Evolutionary conservation across 192 early-diverging fungal genomes (phyloP).

Genomic region (Lunasporangiospora selenospora): DNA sequence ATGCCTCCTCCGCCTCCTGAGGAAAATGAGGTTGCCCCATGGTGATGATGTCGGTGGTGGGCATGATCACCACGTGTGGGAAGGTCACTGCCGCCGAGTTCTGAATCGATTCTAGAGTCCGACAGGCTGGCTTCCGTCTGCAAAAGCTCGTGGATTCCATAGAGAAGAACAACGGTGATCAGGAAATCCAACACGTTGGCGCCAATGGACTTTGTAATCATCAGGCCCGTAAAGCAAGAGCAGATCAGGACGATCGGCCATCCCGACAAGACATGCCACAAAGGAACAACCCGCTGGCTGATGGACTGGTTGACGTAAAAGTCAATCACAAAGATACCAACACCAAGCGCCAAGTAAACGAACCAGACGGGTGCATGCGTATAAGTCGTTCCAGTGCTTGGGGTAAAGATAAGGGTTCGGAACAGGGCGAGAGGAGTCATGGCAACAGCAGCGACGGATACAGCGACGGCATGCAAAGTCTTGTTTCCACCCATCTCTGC

Average conservation of each 20-base stretch:
- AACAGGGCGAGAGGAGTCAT: constrained; percentile 48
- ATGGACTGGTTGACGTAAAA: constrained; percentile 50
- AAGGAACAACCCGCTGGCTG: constrained; percentile 30
- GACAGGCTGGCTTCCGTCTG: constrained; percentile 18
- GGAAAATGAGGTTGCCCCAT: neutral
- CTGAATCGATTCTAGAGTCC: constrained; percentile 43
- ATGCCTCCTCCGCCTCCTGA: constrained; percentile 10
- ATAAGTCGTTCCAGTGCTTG: constrained; percentile 7
- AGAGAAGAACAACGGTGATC: constrained; percentile 41
- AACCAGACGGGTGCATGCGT: constrained; percentile 33
- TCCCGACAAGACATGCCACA: constrained; percentile 42
- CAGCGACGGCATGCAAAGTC: constrained; percentile 31
- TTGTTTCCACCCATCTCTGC: constrained; percentile 47
- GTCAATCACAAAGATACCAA: constrained; percentile 48
- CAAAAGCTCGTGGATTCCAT: constrained; percentile 47
- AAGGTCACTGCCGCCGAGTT: constrained; percentile 42
- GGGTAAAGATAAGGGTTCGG: constrained; percentile 26
- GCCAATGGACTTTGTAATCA: constrained; percentile 47
- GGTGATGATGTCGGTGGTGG: no score
- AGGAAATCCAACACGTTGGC: constrained; percentile 43
- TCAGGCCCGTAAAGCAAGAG: constrained; percentile 29
- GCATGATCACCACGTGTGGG: constrained; percentile 40
- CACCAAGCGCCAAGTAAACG: constrained; percentile 33
- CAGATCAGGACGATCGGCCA: constrained; percentile 49
- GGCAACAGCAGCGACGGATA: constrained; percentile 31